Conservation (phyloP, 108 stramenopile genomes). For the Cylindrotheca fusiformis region DNA sequence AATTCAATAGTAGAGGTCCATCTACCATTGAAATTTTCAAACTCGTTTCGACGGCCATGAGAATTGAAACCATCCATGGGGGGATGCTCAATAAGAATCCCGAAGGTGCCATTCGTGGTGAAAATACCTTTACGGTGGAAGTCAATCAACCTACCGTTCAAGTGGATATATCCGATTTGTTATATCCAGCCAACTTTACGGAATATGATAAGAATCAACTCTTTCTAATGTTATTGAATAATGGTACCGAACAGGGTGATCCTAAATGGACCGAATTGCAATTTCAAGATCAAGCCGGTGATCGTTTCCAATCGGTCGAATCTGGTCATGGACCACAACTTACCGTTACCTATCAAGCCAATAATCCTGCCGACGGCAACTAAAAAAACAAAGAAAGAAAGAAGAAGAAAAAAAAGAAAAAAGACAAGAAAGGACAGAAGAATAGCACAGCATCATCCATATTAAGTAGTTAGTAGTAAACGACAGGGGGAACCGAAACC, state of each 20-base stretch:
- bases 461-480: no score
- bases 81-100: conserved; percentile 1
- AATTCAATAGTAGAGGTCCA: conserved; percentile 5
- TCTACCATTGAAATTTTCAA: conserved; percentile 1
- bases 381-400: no score
- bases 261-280: not conserved
- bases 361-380: no score
- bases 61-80: conserved; percentile 14
- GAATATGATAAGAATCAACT: conserved; percentile 9
- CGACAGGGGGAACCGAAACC: no score
- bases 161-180: conserved; percentile 14
- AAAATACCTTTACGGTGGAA: conserved; percentile 1
- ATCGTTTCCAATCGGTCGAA: conserved; percentile 11
- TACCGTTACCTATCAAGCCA: not conserved
- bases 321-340: conserved; percentile 8
- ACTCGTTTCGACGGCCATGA: not conserved
- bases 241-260: conserved; percentile 5
- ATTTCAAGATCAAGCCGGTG: conserved; percentile 5
- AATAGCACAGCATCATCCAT: no score
- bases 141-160: conserved; percentile 1
- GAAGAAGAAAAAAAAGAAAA: no score
- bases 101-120: conserved; percentile 9
- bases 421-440: no score
- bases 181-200: conserved; percentile 3
- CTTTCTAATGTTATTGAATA: conserved; percentile 11